Conservation (phyloP, 2,329 filamentous ascomycete genomes). For the Leptographium lundbergii region DNA sequence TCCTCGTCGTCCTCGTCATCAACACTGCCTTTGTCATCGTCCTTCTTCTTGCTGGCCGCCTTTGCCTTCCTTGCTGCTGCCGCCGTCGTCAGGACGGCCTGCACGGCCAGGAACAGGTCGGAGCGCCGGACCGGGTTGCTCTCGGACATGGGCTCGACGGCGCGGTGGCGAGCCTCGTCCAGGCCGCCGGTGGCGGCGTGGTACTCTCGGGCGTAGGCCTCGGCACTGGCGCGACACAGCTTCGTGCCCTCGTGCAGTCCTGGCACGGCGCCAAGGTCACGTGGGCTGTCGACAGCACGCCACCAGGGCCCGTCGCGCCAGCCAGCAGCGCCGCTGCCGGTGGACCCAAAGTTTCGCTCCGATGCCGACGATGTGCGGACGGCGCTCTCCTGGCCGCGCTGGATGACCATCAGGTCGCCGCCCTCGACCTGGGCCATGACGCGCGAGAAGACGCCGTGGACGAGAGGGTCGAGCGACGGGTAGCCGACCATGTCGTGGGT, state of each 20-base stretch:
- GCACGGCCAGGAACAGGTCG: slow-evolving; percentile 91
- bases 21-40: slow-evolving; percentile 65
- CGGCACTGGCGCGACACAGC: slow-evolving; percentile 77
- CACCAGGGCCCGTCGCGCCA: slow-evolving; percentile 98
- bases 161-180: slow-evolving; percentile 66
- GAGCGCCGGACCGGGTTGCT: slow-evolving; percentile 83
- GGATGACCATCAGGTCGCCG: slow-evolving; percentile 85
- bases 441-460: slow-evolving; percentile 81
- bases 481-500: slow-evolving; percentile 94
- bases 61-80: slow-evolving; percentile 18
- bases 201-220: slow-evolving; percentile 77
- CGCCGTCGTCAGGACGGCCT: slow-evolving; percentile 54
- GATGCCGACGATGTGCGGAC: slow-evolving; percentile 36
- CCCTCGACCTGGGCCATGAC: slow-evolving; percentile 99
- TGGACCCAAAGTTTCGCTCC: slow-evolving; percentile 20
- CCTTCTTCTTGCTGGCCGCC: slow-evolving; percentile 17
- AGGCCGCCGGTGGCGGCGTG: slow-evolving; percentile 63
- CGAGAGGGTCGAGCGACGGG: slow-evolving; percentile 82
- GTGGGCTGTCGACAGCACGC: slow-evolving; percentile 56
- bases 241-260: slow-evolving; percentile 82
- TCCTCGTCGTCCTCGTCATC: slow-evolving; percentile 85
- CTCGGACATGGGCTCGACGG: slow-evolving; percentile 67
- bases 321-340: slow-evolving; percentile 40
- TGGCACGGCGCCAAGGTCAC: slow-evolving; percentile 67
- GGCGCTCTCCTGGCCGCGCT: slow-evolving; percentile 78